A percentile compares a stretch with the other conserved stretches of the same genome.
These are phyloP conservation scores for Cryptococcus neoformans DNA, from an alignment of 1,284 basidiomycete genomes.

Conservation along the genomic window DNA sequence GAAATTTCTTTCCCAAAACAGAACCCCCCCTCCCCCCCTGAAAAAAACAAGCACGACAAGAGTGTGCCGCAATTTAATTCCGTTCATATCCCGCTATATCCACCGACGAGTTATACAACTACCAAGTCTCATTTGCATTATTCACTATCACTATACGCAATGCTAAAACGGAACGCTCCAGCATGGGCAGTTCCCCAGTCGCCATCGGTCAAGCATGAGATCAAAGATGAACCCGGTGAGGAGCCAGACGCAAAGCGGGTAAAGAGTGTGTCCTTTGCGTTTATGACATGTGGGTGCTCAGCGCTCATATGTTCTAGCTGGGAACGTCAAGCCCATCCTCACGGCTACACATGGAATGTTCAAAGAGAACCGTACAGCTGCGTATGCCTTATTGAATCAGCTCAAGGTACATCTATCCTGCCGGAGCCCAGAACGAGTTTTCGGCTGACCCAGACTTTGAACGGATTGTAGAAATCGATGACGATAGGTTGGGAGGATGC, in stretches of 20 bases:
- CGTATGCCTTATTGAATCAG: conserved; percentile 26
- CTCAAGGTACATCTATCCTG: conserved; percentile 24
- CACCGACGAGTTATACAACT: neutral
- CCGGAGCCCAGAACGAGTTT: too few relatives aligned
- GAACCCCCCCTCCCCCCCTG: too few relatives aligned
- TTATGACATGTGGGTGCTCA: neutral
- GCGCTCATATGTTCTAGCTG: too few relatives aligned
- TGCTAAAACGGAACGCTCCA: conserved; percentile 11
- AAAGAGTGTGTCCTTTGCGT: conserved; percentile 7
- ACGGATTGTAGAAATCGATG: conserved; percentile 16
- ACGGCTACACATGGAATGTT: conserved; percentile 18
- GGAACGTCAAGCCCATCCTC: neutral
- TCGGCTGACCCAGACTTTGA: neutral
- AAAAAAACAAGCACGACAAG: too few relatives aligned
- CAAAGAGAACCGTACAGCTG: conserved; percentile 32
- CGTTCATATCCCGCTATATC: neutral
- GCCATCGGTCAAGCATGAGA: conserved; percentile 10
- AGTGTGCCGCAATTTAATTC: too few relatives aligned
- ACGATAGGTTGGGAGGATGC: conserved; percentile 35
- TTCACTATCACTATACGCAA: neutral
- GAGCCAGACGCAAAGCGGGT: conserved; percentile 7
- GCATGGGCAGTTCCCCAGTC: conserved; percentile 9
- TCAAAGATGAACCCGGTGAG: conserved; percentile 1
- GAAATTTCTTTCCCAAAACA: too few relatives aligned
- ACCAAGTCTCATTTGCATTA: neutral